Evolutionary conservation across 2,329 filamentous ascomycete genomes (phyloP), one percentile per base, ranked within the genome.

Genomic region (Atkinsonella hypoxylon): DNA sequence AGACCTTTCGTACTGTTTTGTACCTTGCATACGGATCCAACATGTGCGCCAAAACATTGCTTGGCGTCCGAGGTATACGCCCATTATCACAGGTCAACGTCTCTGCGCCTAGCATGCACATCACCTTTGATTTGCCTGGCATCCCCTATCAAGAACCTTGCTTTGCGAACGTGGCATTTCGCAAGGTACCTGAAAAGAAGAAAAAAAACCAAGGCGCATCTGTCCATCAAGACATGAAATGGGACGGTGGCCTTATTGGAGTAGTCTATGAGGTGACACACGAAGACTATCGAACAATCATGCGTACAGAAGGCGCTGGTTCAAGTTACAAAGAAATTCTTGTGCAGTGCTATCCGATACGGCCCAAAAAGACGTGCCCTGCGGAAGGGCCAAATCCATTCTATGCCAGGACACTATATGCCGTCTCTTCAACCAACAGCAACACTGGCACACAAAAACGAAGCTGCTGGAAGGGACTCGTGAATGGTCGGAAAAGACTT

Each of bases 11-110:
- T 13, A 85, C 85, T 1, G 74, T 89, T 26, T 76, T 90, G 48
- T 91, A 91, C 65, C 79, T 91, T 20, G 91, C 90, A 11, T 97
- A 96, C 64, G 93, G 91, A 57, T 95, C 89, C 48, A 97, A 97
- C 65, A 78, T 97, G 54, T 81, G 77, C 54, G 80, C 83, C 13
- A 72, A 88, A 64, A 94, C 87, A 0, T 96, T 97, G 66, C 76
- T 83, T 45, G 87, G 85, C 52, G 72, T 68, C 53, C 83, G 91
- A 48, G 84, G 84, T 53, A 91, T 97, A 67, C 79, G 78, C 26
- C 93, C 93, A 0, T 61, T 97, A 13, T 89, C 87, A 39, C 79
- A 86, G 55, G 70, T 90, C 61, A 89, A 89, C 61, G 91, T 95
- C 8, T 78, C 85, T 5, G 88, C 89, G 2, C 93, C 93, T 0